Conservation (phyloP, 1,284 basidiomycete species). For the Polyporus tsugae region DNA sequence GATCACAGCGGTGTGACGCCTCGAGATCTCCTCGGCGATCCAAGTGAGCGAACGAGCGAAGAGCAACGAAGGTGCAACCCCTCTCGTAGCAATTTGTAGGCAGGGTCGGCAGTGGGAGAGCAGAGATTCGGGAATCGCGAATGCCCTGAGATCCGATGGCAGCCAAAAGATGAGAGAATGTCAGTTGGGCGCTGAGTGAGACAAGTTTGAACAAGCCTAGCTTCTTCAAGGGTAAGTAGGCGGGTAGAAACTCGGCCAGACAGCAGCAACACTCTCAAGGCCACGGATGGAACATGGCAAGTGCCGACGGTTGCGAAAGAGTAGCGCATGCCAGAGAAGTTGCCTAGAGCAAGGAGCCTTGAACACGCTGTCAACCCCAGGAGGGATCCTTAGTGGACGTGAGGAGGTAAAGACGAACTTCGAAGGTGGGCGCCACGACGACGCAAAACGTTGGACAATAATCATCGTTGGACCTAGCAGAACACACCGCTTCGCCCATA, state of each 20-base stretch:
- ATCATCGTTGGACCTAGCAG: not conserved
- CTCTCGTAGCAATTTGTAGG: conserved; percentile 8
- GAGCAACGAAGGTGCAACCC: not conserved
- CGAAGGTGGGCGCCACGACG: not conserved
- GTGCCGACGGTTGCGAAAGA: no score
- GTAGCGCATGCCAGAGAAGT: no score
- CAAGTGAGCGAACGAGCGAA: conserved; percentile 24
- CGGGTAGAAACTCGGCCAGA: no score
- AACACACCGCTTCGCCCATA: not conserved
- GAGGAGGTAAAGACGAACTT: not conserved
- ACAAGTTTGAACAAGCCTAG: no score
- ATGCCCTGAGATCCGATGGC: not conserved
- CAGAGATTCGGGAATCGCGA: not conserved
- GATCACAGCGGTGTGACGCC: conserved; percentile 48
- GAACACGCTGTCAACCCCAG: no score
- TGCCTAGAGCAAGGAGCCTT: no score
- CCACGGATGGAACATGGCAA: no score
- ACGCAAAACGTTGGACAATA: not conserved
- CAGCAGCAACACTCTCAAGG: no score
- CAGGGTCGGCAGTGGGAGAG: not conserved
- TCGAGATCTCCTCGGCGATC: conserved; percentile 53
- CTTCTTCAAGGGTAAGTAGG: no score
- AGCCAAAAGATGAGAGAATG: conserved; percentile 26
- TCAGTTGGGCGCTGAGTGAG: no score
- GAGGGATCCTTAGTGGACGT: no score